These are phyloP conservation scores for Lepidium aucheri DNA, from an alignment of 345 rosid species.

Conservation along the genomic window DNA sequence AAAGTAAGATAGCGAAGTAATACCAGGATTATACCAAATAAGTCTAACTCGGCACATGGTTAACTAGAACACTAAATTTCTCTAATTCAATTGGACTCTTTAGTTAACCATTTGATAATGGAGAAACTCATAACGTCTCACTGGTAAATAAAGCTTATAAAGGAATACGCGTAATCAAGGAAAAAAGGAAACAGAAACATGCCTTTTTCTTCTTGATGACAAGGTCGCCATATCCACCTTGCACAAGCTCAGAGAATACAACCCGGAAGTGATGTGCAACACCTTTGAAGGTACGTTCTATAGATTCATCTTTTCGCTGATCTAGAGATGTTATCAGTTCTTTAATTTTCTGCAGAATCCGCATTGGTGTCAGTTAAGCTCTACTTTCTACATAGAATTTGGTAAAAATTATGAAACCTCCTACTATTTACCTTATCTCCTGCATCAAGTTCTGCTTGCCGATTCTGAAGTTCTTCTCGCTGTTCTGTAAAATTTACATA, in stretches of 20 bases:
- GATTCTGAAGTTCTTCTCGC: constrained; percentile 86
- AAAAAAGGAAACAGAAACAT: constrained; percentile 13
- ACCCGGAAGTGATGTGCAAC: constrained; percentile 88
- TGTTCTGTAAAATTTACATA: constrained; percentile 92
- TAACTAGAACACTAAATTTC: background rate
- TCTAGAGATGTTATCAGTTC: constrained; percentile 84
- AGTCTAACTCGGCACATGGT: background rate
- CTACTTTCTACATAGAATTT: background rate
- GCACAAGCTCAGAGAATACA: constrained; percentile 91
- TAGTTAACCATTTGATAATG: background rate
- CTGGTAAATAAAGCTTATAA: too few species aligned
- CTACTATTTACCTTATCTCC: constrained; percentile 71
- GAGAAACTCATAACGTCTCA: background rate
- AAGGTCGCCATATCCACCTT: constrained; percentile 86
- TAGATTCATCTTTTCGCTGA: constrained; percentile 93
- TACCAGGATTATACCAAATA: background rate
- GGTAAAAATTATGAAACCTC: constrained; percentile 1
- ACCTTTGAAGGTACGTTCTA: constrained; percentile 95
- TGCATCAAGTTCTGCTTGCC: constrained; percentile 95
- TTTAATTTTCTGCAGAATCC: constrained; percentile 66
- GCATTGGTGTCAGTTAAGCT: background rate
- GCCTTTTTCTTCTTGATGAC: constrained; percentile 96
- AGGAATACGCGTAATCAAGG: background rate
- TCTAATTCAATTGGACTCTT: background rate
- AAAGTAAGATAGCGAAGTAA: too few species aligned